Evolutionary conservation across 1,284 basidiomycete genomes (phyloP).

Genomic region (Coniferiporia sulphurascens): DNA sequence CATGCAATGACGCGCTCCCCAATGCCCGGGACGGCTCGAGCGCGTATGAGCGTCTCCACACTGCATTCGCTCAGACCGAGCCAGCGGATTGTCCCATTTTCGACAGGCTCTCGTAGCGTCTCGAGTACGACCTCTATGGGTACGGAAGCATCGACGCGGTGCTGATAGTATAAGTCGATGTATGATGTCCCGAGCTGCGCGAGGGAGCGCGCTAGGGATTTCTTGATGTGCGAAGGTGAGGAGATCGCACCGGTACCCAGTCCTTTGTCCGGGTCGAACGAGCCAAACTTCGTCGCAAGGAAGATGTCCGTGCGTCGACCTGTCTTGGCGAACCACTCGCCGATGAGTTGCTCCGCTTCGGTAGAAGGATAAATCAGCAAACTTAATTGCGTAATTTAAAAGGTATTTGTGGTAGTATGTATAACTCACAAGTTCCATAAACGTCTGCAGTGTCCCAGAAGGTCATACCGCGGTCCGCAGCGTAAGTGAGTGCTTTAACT

Average conservation of each 20-base stretch:
- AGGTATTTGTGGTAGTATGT: background rate
- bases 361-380: background rate
- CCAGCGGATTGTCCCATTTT: slow-evolving; percentile 35
- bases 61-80: slow-evolving; percentile 41
- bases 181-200: slow-evolving; percentile 28
- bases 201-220: slow-evolving; percentile 25
- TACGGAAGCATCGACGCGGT: slow-evolving; percentile 33
- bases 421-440: slow-evolving; percentile 7
- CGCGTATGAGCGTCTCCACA: slow-evolving; percentile 39
- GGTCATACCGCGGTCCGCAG: slow-evolving; percentile 13
- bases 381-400: background rate
- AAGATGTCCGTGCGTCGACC: slow-evolving; percentile 17
- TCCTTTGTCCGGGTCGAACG: slow-evolving; percentile 19
- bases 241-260: slow-evolving; percentile 21
- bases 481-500: slow-evolving; percentile 2
- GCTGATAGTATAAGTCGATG: slow-evolving; percentile 37
- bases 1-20: slow-evolving; percentile 34
- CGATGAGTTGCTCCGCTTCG: slow-evolving; percentile 6
- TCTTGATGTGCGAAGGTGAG: slow-evolving; percentile 26
- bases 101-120: slow-evolving; percentile 33
- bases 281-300: slow-evolving; percentile 32
- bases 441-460: slow-evolving; percentile 14
- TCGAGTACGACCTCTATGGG: slow-evolving; percentile 41
- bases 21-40: slow-evolving; percentile 23
- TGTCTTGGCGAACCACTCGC: slow-evolving; percentile 13